A percentile compares a stretch with the other conserved stretches of the same genome.
Conservation (phyloP, 441 rosid genomes). For the Rhodomyrtus psidioides region DNA sequence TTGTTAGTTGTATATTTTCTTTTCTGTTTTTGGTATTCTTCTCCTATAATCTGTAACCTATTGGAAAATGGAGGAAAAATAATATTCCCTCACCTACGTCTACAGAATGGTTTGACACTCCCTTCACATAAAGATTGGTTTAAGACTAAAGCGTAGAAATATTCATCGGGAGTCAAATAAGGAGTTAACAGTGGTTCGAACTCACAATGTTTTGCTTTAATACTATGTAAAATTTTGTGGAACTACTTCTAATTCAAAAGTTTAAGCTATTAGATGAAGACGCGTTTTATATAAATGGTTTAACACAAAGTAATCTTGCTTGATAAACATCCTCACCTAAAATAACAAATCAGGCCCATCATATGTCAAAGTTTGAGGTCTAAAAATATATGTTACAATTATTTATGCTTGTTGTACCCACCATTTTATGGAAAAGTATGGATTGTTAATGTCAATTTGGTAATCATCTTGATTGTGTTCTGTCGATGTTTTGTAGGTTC, state of each 20-base stretch:
- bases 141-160: not conserved
- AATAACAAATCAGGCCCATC: not conserved
- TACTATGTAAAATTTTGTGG: not conserved
- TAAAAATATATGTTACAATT: not conserved
- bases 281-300: not conserved
- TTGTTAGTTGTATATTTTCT: too few species aligned
- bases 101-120: not conserved
- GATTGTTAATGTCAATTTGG: not conserved
- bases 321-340: not conserved
- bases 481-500: slow-evolving; percentile 39
- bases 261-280: not conserved
- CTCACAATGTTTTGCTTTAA: not conserved
- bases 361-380: not conserved
- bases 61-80: too few species aligned
- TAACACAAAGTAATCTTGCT: not conserved
- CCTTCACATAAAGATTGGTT: not conserved
- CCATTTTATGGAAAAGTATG: not conserved
- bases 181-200: not conserved
- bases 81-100: too few species aligned
- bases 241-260: not conserved
- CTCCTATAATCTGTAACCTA: too few species aligned
- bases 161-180: not conserved
- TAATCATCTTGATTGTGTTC: not conserved
- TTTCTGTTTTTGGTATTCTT: too few species aligned
- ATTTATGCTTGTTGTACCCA: not conserved